phyloP scores from a whole-genome alignment of 2,329 filamentous ascomycete genomes.

The Arachnomyces sp. region DNA sequence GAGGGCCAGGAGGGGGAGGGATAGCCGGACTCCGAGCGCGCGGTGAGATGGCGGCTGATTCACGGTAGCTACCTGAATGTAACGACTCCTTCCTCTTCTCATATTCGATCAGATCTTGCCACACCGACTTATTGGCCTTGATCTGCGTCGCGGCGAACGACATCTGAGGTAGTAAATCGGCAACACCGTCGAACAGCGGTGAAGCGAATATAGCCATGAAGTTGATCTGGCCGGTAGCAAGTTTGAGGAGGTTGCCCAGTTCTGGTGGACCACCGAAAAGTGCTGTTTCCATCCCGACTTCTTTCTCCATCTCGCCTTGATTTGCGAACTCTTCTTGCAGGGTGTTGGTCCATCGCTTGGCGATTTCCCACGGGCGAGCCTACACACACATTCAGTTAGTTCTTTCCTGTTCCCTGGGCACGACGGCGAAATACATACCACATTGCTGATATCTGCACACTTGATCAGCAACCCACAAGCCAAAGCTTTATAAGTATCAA shows the following conservation, averaged over 20 bases:
- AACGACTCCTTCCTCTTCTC: constrained; percentile 20
- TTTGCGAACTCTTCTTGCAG: constrained; percentile 93
- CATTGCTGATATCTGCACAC: constrained; percentile 97
- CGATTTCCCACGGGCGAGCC: constrained; percentile 76
- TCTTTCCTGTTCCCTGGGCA: not conserved
- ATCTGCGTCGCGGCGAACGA: constrained; percentile 77
- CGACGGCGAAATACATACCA: constrained; percentile 53
- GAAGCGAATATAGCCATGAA: constrained; percentile 97
- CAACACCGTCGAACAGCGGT: constrained; percentile 80
- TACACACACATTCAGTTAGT: constrained; percentile 26
- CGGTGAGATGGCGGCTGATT: constrained; percentile 24
- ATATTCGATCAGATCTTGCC: constrained; percentile 37
- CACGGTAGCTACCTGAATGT: constrained; percentile 13
- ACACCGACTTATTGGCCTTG: constrained; percentile 63
- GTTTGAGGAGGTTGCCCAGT: constrained; percentile 70
- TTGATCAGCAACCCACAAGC: constrained; percentile 92
- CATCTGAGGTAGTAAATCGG: constrained; percentile 78
- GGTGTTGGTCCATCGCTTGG: constrained; percentile 82
- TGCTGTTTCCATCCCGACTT: constrained; percentile 79
- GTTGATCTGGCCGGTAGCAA: constrained; percentile 80
- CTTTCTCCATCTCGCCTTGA: constrained; percentile 83
- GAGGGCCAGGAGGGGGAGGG: too few relatives aligned
- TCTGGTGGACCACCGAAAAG: constrained; percentile 72
- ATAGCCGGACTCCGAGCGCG: constrained; percentile 26
- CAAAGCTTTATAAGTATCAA: constrained; percentile 68